Base-by-base conservation (phyloP, 1,139 yeast genomes). In the Scheffersomyces quercinus region DNA sequence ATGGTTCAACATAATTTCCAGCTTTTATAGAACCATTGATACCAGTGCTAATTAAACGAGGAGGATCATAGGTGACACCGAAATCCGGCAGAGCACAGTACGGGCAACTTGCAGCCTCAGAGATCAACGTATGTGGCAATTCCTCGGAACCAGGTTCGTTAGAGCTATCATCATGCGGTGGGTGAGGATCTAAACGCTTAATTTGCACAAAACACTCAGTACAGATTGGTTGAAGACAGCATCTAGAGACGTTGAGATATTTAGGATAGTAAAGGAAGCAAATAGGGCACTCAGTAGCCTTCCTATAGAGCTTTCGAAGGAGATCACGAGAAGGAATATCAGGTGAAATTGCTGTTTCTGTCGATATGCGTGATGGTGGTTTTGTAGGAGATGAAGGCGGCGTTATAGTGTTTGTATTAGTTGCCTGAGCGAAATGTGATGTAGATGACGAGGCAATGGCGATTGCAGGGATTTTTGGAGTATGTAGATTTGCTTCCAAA, bases 161-260 rank as follows among this genome's bases (percentile, higher is more conserved):
- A 50, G 28, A 36, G 44, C 65, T 70, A 45, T 73, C 82, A 49
- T 86, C 95, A 59, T 88, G 95, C 0, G 97, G 96, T 30, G 91
- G 88, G 64, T 91, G 98, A 0, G 99, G 98, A n/a, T 89, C 96
- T 26, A 86, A 73, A 46, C 99, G 77, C 63, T 88, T 90, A 60
- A 93, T 90, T 63, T 91, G 98, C 7, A 91, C 97, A 77, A 93
- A 93, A 63, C 99, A 93, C 65, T 93, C 99, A 1, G 97, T 80
- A 65, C 99, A 93, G 16, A 93, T 90, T 2, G 96, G 93, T 62
- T 93, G 98, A 40, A 81, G 78, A 62, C 99, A 93, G 64, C 99
- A 93, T 38, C 96, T 74, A n/a, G 96, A 85, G 41, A 78, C 64
- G 67, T 93, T 93, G 52, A 91, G 68, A 56, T 83, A 81, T 38